Evolutionary conservation across 2,329 filamentous ascomycete species (phyloP), one percentile per base, ranked within the genome.

Genomic region (Arthrobotrys sinensis): DNA sequence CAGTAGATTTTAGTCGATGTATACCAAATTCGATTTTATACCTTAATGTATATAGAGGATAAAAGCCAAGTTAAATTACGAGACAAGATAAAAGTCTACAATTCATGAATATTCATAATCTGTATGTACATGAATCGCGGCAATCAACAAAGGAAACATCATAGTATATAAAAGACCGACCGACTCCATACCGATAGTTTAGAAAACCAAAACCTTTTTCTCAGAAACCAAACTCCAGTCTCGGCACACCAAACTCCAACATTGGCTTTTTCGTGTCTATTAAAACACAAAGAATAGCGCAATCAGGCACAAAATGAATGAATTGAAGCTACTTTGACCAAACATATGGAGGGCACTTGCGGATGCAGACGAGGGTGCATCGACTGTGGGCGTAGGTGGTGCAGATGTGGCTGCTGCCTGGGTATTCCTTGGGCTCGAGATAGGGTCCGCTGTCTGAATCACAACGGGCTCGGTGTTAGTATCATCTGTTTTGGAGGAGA

Each of bases 321-420:
- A 78, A 34, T 52, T 67, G 19, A 78, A 68, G n/a, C 62, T 78
- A n/a, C 45, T 36, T n/a, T 68, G 67, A 11, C 32, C 38, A 28
- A 78, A 78, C 36, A 63, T 45, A 36, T 72, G 48, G n/a, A 72
- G 21, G n/a, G 45, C 34, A 43, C 53, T 67, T 14, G 60, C 62
- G 11, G 67, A 72, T 11, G 75, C 75, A 46, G 75, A 78, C 3
- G 75, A 78, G 32, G 67, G 62, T 21, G 66, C 43, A 45, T 78
- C 75, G 10, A 45, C 43, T 10, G 75, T 78, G 14, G 75, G 24
- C 12, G 62, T 40, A 11, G 75, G 75, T 4, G 67, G 75, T 28
- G 67, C 67, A 3, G 67, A 78, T 21, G 50, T 76, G 16, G 34
- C 55, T 12, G 45, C 14, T 21, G 36, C 11, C 14, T 50, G 24